Percentiles rank a stretch among this genome's conserved stretches.
phyloP scores from a whole-genome alignment of 176 grass and related monocot species.

The Oryza longistaminata region DNA sequence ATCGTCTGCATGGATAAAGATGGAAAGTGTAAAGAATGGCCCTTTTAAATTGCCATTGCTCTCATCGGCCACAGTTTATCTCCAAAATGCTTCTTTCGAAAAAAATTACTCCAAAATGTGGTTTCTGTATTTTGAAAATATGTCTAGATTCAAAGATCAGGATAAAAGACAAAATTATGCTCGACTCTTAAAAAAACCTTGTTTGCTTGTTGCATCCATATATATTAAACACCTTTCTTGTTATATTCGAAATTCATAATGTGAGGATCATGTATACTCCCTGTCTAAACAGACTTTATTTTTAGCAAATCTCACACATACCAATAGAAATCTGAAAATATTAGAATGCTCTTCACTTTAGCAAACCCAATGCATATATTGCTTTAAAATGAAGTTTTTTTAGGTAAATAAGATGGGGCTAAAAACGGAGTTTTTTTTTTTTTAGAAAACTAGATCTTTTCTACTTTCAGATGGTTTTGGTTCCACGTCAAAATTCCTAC shows the following conservation, averaged over 20 bases:
- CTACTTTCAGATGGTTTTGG: too few species aligned
- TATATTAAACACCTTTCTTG: background rate
- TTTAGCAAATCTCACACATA: too few species aligned
- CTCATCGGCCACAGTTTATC: background rate
- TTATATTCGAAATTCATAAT: background rate
- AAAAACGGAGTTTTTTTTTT: too few species aligned
- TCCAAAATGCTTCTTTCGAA: background rate
- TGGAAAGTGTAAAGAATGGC: conserved; percentile 34
- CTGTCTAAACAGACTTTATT: too few species aligned
- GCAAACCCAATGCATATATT: too few species aligned
- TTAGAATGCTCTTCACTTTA: too few species aligned
- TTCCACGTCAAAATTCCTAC: too few species aligned
- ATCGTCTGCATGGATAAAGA: conserved; percentile 41
- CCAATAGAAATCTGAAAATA: too few species aligned
- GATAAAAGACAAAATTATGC: background rate
- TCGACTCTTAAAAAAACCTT: background rate
- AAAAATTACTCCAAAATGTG: background rate
- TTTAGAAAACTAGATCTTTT: too few species aligned
- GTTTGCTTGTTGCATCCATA: background rate
- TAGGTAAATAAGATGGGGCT: too few species aligned
- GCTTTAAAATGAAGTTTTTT: too few species aligned
- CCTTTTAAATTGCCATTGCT: conserved; percentile 2
- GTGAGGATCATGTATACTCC: background rate
- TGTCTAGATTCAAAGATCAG: background rate
- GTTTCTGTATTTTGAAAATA: background rate